phyloP scores from a whole-genome alignment of 495 filamentous ascomycete species.

The Xylaria bambusicola region DNA sequence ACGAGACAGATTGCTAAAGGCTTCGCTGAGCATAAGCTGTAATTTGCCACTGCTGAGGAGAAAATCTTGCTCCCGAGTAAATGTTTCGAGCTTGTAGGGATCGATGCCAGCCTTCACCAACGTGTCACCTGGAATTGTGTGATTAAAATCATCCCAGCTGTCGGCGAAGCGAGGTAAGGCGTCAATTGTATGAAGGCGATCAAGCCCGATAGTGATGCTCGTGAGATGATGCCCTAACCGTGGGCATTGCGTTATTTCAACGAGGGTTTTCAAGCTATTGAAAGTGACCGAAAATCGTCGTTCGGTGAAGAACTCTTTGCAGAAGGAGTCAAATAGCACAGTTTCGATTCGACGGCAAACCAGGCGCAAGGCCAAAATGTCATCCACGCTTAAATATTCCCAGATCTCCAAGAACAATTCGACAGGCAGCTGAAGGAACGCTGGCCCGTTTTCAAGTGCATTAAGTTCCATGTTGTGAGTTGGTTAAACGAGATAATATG shows the following conservation, averaged over 20 bases:
- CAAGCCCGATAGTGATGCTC: conserved; percentile 29
- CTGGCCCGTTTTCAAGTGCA: neutral
- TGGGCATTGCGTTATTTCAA: conserved; percentile 30
- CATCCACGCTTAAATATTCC: conserved; percentile 13
- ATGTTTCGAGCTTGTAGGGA: conserved; percentile 21
- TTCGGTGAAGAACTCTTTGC: conserved; percentile 45
- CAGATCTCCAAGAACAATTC: neutral
- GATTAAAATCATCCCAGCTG: neutral
- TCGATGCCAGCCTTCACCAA: conserved; percentile 20
- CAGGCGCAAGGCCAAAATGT: conserved; percentile 34
- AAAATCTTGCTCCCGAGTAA: conserved; percentile 28
- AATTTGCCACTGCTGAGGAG: conserved; percentile 24
- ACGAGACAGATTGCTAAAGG: conserved; percentile 38
- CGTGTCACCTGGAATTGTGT: neutral
- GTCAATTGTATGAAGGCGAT: conserved; percentile 26
- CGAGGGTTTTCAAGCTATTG: conserved; percentile 25
- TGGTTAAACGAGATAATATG: conserved; percentile 22
- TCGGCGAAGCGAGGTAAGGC: conserved; percentile 12
- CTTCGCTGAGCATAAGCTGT: conserved; percentile 34
- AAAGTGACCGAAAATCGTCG: conserved; percentile 47
- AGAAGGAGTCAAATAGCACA: conserved; percentile 39
- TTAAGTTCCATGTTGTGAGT: neutral
- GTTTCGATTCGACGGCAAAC: conserved; percentile 41
- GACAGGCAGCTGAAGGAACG: neutral
- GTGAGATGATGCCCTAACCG: conserved; percentile 32